Evolutionary conservation across 164 flowering plant species (phyloP).

Genomic region (Tinospora cordifolia): DNA sequence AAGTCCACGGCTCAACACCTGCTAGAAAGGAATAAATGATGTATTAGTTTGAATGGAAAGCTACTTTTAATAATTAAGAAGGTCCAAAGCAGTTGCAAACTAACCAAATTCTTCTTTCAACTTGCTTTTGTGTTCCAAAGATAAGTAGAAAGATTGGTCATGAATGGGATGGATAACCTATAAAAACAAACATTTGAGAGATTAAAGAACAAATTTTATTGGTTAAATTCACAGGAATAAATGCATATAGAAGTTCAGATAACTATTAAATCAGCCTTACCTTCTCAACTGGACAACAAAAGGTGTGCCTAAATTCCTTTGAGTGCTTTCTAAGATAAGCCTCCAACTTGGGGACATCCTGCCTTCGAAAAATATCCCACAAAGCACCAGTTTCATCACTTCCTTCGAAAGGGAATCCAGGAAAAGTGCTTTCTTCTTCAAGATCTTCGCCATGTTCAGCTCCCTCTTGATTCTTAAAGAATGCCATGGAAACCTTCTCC

Average conservation of each 20-base stretch:
- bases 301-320: slow-evolving; percentile 55
- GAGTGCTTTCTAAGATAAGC: slow-evolving; percentile 52
- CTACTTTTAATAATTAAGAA: background rate
- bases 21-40: background rate
- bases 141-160: slow-evolving; percentile 68
- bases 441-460: no score
- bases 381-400: slow-evolving; percentile 37
- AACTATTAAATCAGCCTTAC: slow-evolving; percentile 17
- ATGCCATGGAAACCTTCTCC: no score
- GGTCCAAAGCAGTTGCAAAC: slow-evolving; percentile 8
- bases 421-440: slow-evolving; percentile 2
- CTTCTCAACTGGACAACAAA: slow-evolving; percentile 50
- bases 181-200: background rate
- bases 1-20: slow-evolving; percentile 90
- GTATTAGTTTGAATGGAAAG: background rate
- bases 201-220: background rate
- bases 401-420: slow-evolving; percentile 13
- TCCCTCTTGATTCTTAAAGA: no score
- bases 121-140: slow-evolving; percentile 56
- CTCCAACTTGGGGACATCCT: slow-evolving; percentile 54
- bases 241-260: background rate
- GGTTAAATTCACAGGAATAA: background rate
- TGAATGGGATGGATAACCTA: slow-evolving; percentile 84
- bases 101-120: slow-evolving; percentile 77
- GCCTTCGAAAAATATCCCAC: slow-evolving; percentile 72